Base-by-base conservation (phyloP, 2,329 filamentous ascomycete species). In the Aureobasidium sp. region DNA sequence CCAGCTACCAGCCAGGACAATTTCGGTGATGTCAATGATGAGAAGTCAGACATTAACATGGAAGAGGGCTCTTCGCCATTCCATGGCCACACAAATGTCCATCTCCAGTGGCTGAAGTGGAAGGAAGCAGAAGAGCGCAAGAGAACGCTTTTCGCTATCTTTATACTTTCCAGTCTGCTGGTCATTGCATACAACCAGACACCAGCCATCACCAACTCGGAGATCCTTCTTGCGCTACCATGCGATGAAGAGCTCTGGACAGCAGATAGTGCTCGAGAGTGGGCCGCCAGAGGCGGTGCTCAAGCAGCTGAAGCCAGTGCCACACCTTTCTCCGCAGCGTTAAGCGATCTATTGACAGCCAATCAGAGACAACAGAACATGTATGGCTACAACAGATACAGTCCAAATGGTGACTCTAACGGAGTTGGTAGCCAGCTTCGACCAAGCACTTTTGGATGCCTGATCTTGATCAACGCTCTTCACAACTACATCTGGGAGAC, bases 401-500 rank as follows among this genome's bases (percentile, higher is more conserved):
- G 67, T 27, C 66, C 68, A 36, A 64, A 65, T 29, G 64, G 63
- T 15, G 66, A 69, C 23, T 27, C 37, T 8, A 48, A 59, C 15
- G 55, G 29, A 47, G 62, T 65, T 3, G 79, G 82, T 66, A 85
- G 80, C 59, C 86, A 90, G 37, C 79, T 94, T 52, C 85, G 84
- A 67, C 91, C 91, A 0, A 97, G 93, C 75, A 92, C 91, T 0
- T 96, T 96, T 72, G 94, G 93, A 9, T 96, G 91, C 72, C 80
- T 97, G 34, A 83, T 97, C 6, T 78, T 99, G 65, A 97, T 97
- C 72, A 93, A 96, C 71, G 92, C 94, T 3, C 80, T 97, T 27
- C 94, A 97, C 76, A 97, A 97, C 68, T 97, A 96, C 74, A 97
- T 97, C 48, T 97, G 94, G 94, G 93, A 97, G 75, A 97, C 92